A percentile compares a stretch with the other conserved stretches of the same genome.
These are phyloP conservation scores for Penicillium sp. DNA, from an alignment of 2,329 filamentous ascomycete species.

Conservation along the genomic window DNA sequence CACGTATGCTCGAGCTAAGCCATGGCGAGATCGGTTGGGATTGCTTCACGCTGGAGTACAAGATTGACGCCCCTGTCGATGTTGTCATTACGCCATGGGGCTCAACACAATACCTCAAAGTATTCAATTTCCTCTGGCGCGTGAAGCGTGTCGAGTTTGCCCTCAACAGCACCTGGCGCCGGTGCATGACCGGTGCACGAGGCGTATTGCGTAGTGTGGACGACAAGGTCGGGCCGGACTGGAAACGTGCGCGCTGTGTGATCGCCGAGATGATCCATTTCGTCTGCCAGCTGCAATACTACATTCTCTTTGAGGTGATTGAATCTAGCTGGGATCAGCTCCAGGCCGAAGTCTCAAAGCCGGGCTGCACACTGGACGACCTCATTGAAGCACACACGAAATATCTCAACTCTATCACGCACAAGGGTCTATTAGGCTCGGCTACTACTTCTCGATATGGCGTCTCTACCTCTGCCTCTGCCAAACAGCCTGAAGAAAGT, in stretches of 20 bases:
- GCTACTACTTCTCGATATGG: constrained; percentile 41
- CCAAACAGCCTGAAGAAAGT: constrained; percentile 67
- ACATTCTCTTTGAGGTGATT: constrained; percentile 98
- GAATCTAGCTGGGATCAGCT: constrained; percentile 94
- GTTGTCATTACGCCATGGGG: constrained; percentile 97
- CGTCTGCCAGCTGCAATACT: constrained; percentile 95
- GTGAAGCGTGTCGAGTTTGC: constrained; percentile 98
- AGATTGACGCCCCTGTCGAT: constrained; percentile 94
- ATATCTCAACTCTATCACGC: constrained; percentile 92
- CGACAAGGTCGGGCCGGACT: constrained; percentile 74
- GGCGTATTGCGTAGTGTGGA: constrained; percentile 84
- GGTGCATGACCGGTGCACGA: constrained; percentile 91
- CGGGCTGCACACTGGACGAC: constrained; percentile 91
- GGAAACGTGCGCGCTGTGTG: constrained; percentile 87
- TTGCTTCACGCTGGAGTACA: constrained; percentile 98
- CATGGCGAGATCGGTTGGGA: constrained; percentile 99
- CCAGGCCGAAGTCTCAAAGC: constrained; percentile 79
- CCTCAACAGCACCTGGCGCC: constrained; percentile 86
- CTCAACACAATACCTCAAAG: constrained; percentile 94
- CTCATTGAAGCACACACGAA: constrained; percentile 88
- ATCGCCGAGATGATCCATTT: constrained; percentile 99
- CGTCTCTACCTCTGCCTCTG: constrained; percentile 36
- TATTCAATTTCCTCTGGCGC: constrained; percentile 99
- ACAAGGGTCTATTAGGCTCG: constrained; percentile 90
- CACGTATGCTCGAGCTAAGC: constrained; percentile 95